phyloP scores from a whole-genome alignment of 176 grass and related monocot genomes.

The Olyra latifolia region DNA sequence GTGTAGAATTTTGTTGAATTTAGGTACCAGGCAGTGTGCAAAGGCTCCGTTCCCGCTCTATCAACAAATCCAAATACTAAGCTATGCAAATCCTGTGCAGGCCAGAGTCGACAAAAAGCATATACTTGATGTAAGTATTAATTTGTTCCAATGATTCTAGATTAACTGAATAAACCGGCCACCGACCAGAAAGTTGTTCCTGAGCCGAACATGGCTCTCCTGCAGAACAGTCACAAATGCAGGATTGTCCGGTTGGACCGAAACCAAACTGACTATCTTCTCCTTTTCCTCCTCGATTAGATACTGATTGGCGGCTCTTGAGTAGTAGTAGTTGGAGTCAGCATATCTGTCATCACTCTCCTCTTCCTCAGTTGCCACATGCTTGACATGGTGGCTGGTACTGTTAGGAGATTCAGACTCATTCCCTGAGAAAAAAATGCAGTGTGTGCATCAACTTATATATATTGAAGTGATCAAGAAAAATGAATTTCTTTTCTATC shows the following conservation, averaged over 20 bases:
- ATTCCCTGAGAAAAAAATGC: neutral
- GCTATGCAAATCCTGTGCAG: neutral
- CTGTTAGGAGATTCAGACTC: constrained; percentile 9
- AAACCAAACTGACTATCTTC: constrained; percentile 19
- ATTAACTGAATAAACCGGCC: constrained; percentile 14
- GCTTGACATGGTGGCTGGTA: neutral
- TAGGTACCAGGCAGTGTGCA: too few relatives aligned
- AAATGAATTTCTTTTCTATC: neutral
- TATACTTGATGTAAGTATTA: neutral
- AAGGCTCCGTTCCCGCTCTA: too few relatives aligned
- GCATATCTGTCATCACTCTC: neutral
- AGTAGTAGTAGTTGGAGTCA: constrained; percentile 11
- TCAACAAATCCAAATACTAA: neutral
- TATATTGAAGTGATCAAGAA: neutral
- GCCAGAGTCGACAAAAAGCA: neutral
- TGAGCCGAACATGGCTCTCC: neutral
- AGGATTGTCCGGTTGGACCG: constrained; percentile 34
- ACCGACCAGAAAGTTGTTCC: constrained; percentile 33
- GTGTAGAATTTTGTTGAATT: too few relatives aligned
- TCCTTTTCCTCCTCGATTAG: neutral
- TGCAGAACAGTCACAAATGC: constrained; percentile 43
- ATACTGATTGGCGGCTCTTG: neutral
- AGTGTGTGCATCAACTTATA: neutral
- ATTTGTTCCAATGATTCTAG: neutral
- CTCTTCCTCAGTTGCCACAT: constrained; percentile 12